Conservation (phyloP, 2,329 filamentous ascomycete genomes). For the Monosporascus sp. region DNA sequence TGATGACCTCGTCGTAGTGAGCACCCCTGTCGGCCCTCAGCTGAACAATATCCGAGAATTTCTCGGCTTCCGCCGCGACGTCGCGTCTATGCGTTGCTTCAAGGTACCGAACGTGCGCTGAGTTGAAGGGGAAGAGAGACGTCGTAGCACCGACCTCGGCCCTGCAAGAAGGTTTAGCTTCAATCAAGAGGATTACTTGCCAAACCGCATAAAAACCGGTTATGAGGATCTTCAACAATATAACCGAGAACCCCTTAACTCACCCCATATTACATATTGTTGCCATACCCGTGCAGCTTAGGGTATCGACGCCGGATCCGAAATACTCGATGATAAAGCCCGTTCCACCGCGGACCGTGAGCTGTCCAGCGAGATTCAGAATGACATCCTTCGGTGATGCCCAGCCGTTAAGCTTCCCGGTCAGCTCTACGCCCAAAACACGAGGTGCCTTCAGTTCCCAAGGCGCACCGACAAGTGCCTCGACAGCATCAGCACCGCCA, state of each 20-base stretch:
- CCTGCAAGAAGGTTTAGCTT: not conserved
- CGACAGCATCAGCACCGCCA: slow-evolving; percentile 93
- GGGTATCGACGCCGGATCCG: slow-evolving; percentile 79
- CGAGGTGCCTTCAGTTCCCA: slow-evolving; percentile 97
- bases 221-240: no score
- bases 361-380: slow-evolving; percentile 76
- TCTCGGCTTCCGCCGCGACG: slow-evolving; percentile 62
- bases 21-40: slow-evolving; percentile 76
- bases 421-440: slow-evolving; percentile 78
- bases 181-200: no score
- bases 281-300: slow-evolving; percentile 90
- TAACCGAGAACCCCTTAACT: no score
- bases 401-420: slow-evolving; percentile 84
- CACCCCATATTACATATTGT: slow-evolving; percentile 83
- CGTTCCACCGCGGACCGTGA: slow-evolving; percentile 91
- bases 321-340: slow-evolving; percentile 94
- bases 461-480: slow-evolving; percentile 90
- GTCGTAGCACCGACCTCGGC: slow-evolving; percentile 92
- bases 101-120: slow-evolving; percentile 79
- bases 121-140: slow-evolving; percentile 89
- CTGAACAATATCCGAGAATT: slow-evolving; percentile 47
- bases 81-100: slow-evolving; percentile 72
- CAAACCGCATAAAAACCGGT: no score
- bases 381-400: slow-evolving; percentile 95
- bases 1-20: slow-evolving; percentile 85